Base-by-base conservation (phyloP, 164 flowering plant species). In the Akebia trifoliata region DNA sequence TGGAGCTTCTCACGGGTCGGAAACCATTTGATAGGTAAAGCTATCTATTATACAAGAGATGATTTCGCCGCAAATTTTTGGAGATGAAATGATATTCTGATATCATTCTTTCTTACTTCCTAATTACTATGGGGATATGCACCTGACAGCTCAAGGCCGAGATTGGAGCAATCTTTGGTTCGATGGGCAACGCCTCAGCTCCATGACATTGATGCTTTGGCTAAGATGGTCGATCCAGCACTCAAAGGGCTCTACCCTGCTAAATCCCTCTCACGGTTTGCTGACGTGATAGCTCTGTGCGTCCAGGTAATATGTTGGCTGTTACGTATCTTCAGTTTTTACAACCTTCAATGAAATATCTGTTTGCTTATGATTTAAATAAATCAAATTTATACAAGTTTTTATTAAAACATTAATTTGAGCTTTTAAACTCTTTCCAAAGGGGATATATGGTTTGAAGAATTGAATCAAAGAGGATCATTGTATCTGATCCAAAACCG, bases 151-250 rank as follows among this genome's bases (percentile, higher is more conserved):
- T 75, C 91, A 38, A 84, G 84, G 72, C 67, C 84, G 53, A 79
- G 99, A 65, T 68, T 76, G 14, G 99, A 94, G 62, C 99, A 94
- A 61, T 86, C 96, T 42, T 74, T 94, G 75, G 96, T 94, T 68
- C 80, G 95, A 56, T 94, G 99, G 99, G 95, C 95, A 24, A 78
- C 96, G 18, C 99, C 99, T 58, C 99, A 90, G 77, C 97, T 94
- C 57, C 99, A 94, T 65, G 99, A 94, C 66, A 94, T 94, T 52
- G 99, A 94, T 69, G 95, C 99, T 22, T 62, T 94, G 47, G 66
- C 74, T 17, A 94, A 88, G 69, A 94, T 94, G 99, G 99, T 90
- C 48, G 99, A 94, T 69, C 91, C 97, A 22, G 69, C 82, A 29
- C 90, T 94, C 17, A 69, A 83, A 60, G 96, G 97, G 36, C 84